A percentile compares a stretch with the other conserved stretches of the same genome.
Conservation (phyloP, 495 filamentous ascomycete genomes). For the Apiosordaria backusii region DNA sequence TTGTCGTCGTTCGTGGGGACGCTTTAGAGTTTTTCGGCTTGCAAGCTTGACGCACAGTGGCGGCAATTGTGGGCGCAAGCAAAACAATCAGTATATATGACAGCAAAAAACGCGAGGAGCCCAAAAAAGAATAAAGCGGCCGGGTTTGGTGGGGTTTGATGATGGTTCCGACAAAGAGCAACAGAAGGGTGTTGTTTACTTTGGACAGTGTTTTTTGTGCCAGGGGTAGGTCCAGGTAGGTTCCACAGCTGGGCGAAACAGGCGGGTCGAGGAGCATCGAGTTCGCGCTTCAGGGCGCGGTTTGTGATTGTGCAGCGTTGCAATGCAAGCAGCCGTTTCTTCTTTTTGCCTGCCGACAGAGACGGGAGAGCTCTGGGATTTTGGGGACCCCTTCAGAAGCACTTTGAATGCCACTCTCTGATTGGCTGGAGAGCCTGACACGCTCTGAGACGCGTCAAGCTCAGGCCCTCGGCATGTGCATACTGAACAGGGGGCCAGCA, state of each 20-base stretch:
- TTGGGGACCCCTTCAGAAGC: not conserved
- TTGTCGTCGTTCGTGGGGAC: not conserved
- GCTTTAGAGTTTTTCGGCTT: not conserved
- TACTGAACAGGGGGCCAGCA: not conserved
- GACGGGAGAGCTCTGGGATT: not conserved
- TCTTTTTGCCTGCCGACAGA: not conserved
- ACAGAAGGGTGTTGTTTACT: constrained; percentile 10
- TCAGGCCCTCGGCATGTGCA: not conserved
- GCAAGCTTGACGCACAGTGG: not conserved
- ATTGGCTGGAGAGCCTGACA: not conserved
- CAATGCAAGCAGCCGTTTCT: not conserved
- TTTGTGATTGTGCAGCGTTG: not conserved
- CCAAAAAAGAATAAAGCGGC: not conserved
- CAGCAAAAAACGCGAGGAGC: not conserved
- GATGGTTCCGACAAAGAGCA: not conserved
- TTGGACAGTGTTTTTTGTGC: constrained; percentile 2
- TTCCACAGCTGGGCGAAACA: constrained; percentile 20
- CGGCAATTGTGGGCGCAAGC: not conserved
- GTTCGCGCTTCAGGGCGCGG: too few species aligned
- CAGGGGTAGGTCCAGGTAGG: constrained; percentile 3
- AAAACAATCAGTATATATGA: not conserved
- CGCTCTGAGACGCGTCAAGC: not conserved
- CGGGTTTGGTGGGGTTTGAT: not conserved
- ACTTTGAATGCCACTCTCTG: not conserved
- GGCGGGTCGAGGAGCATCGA: too few species aligned